These are phyloP conservation scores for Yueomyces sp. DNA, from an alignment of 805 yeast species.

Conservation along the genomic window DNA sequence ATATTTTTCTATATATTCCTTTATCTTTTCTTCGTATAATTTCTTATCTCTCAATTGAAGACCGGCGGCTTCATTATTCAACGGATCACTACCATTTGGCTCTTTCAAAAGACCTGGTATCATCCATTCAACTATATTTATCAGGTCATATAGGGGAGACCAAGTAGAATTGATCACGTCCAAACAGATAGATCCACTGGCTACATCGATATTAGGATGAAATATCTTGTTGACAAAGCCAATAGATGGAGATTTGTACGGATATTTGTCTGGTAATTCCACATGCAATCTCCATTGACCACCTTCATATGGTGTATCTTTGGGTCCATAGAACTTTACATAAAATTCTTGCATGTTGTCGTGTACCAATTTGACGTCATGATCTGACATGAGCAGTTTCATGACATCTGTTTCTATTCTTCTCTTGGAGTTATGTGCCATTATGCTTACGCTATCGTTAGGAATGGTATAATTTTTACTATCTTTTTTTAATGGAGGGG, in stretches of 20 bases:
- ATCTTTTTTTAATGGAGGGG: no score
- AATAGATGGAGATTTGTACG: conserved; percentile 89
- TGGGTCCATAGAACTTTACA: conserved; percentile 79
- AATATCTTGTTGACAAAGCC: conserved; percentile 85
- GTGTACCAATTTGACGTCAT: conserved; percentile 69
- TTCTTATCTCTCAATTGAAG: conserved; percentile 57
- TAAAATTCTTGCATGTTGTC: conserved; percentile 79
- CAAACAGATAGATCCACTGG: conserved; percentile 81
- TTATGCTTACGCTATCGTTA: no score
- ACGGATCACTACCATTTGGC: conserved; percentile 90
- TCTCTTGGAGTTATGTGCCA: conserved; percentile 22
- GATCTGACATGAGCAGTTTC: conserved; percentile 89
- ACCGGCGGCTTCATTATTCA: conserved; percentile 81
- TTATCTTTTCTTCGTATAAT: conserved; percentile 56
- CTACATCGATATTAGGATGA: conserved; percentile 92
- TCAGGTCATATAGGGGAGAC: conserved; percentile 93
- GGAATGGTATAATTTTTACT: not conserved
- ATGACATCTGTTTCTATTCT: conserved; percentile 86
- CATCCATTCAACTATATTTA: conserved; percentile 84
- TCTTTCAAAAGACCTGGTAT: conserved; percentile 83
- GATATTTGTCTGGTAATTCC: conserved; percentile 89
- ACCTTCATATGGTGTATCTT: conserved; percentile 74
- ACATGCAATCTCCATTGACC: conserved; percentile 88
- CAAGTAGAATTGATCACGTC: conserved; percentile 96
- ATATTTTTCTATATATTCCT: conserved; percentile 57